Conservation (phyloP, 352 stramenopile genomes). For the Phytophthora sp. region DNA sequence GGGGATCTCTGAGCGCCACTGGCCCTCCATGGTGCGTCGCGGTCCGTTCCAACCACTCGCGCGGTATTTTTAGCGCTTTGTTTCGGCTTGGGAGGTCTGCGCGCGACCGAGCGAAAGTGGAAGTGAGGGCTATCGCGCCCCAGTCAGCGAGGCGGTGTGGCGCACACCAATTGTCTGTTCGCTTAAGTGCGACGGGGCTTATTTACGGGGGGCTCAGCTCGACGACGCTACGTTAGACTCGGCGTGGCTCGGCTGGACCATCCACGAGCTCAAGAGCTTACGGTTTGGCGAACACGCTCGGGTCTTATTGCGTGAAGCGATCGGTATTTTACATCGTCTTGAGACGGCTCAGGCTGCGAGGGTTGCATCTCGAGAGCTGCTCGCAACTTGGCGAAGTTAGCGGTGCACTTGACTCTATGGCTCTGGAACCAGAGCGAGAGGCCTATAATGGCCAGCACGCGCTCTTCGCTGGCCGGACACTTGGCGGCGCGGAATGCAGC, state of each 20-base stretch:
- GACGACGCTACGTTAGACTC: slow-evolving; percentile 24
- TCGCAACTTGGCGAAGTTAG: slow-evolving; percentile 18
- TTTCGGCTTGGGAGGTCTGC: slow-evolving; percentile 16
- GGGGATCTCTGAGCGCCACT: slow-evolving; percentile 81
- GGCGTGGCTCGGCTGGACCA: slow-evolving; percentile 12
- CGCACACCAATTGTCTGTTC: too few species aligned
- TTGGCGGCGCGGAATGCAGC: slow-evolving; percentile 6
- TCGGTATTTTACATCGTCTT: neutral
- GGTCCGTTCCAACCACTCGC: slow-evolving; percentile 13
- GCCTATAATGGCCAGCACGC: slow-evolving; percentile 24
- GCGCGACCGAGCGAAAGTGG: slow-evolving; percentile 41
- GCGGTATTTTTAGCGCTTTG: slow-evolving; percentile 11
- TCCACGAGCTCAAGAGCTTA: slow-evolving; percentile 16
- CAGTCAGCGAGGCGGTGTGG: too few species aligned
- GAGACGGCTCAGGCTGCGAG: neutral
- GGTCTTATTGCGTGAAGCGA: too few species aligned
- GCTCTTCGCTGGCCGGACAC: slow-evolving; percentile 7
- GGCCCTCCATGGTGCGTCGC: slow-evolving; percentile 52
- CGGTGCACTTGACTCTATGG: slow-evolving; percentile 7
- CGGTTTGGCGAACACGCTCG: too few species aligned
- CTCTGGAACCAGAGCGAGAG: slow-evolving; percentile 1
- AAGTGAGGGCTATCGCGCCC: slow-evolving; percentile 53
- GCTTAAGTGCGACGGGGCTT: too few species aligned
- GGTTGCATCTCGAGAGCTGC: neutral
- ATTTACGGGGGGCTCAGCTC: too few species aligned